phyloP scores from a whole-genome alignment of 1,139 yeast genomes.

The Candida tetrigidarum region DNA sequence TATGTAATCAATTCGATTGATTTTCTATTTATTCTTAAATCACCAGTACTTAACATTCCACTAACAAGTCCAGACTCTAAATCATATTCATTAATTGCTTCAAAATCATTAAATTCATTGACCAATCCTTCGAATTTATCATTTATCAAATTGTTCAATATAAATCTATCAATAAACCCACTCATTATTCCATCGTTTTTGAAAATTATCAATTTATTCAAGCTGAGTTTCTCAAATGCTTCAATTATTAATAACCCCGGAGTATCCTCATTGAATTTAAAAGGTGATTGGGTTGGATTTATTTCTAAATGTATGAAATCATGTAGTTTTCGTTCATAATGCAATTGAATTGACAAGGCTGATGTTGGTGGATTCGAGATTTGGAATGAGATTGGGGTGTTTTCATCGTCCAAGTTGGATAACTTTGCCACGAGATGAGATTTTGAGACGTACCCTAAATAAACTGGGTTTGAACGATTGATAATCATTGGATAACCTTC shows the following conservation, averaged over 20 bases:
- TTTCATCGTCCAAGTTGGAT: slow-evolving; percentile 11
- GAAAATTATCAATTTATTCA: slow-evolving; percentile 40
- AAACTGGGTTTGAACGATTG: slow-evolving; percentile 28
- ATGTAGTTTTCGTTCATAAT: slow-evolving; percentile 25
- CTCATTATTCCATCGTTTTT: slow-evolving; percentile 27
- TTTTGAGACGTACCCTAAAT: slow-evolving; percentile 43
- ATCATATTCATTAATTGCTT: slow-evolving; percentile 20
- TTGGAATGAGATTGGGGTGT: slow-evolving; percentile 28
- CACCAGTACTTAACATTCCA: slow-evolving; percentile 12
- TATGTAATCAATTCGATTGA: slow-evolving; percentile 37
- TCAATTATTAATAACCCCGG: slow-evolving; percentile 43
- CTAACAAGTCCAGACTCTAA: slow-evolving; percentile 17
- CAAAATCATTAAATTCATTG: slow-evolving; percentile 19
- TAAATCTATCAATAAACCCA: slow-evolving; percentile 48
- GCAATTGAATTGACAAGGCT: slow-evolving; percentile 30
- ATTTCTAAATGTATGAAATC: slow-evolving; percentile 21
- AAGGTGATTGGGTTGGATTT: slow-evolving; percentile 23
- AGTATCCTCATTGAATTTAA: slow-evolving; percentile 35
- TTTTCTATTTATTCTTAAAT: slow-evolving; percentile 21
- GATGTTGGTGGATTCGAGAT: slow-evolving; percentile 22
- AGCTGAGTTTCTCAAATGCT: slow-evolving; percentile 43
- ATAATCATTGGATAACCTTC: slow-evolving; percentile 49
- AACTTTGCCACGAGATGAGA: slow-evolving; percentile 16
- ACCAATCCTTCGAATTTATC: slow-evolving; percentile 29
- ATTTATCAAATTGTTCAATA: slow-evolving; percentile 35